Base-by-base conservation (phyloP, 208 protist genomes). In the Leishmania lainsoni region DNA sequence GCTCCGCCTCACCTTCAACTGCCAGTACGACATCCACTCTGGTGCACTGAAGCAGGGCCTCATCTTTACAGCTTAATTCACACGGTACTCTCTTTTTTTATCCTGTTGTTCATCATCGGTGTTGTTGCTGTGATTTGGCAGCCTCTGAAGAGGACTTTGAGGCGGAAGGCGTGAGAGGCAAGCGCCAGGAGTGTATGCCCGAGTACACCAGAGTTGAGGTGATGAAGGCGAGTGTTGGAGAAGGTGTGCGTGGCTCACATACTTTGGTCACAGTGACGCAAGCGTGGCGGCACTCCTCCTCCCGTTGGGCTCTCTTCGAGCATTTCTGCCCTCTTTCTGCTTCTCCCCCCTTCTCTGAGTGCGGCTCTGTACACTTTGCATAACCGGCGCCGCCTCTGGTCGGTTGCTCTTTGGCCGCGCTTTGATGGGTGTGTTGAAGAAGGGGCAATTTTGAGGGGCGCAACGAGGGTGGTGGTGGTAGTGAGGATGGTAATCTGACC, bases 31-130 rank as follows among this genome's bases (percentile, higher is more conserved):
- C 80, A 91, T 96, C 54, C 89, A 92, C 80, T 81, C 54, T 32
- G 93, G 95, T 42, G 83, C 80, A 3, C 16, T 96, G 68, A 96
- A 95, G 81, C 95, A 98, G 79, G 93, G 93, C 14, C 56, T 97
- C 73, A 76, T 92, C 51, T 89, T 97, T 78, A 95, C 91, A 42
- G 91, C 92, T 29, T 97, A 87, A 81, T 3, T 51, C 39, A 54
- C 5, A 45, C 17, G 22, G 3, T 35, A 35, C 6, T 75, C 22
- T 58, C 8, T 68, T 68, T 12, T 68, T 68, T 29, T 29, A 12
- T 56, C 42, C 26, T 35, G 69, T 51, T 26, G 45, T 51, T 14
- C 8, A 51, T 9, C 42, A 29, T n/a, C 0, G 45, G 69, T 16
- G 26, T 5, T 73, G 69, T 32, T n/a, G 26, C 69, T 9, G 45